phyloP scores from a whole-genome alignment of 257 asterid genomes.

The Euphrasia confusa region DNA sequence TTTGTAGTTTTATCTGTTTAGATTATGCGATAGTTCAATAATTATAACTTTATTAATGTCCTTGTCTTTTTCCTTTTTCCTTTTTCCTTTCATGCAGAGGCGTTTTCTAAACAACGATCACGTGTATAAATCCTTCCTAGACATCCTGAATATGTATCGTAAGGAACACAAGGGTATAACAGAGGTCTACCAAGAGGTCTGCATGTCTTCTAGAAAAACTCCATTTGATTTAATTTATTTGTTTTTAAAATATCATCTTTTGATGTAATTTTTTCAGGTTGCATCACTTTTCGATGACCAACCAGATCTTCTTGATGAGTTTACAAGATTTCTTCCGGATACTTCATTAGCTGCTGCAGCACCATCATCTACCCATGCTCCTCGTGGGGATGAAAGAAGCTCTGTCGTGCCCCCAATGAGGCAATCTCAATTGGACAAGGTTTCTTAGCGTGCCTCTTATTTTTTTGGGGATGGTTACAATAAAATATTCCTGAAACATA shows the following conservation, averaged over 20 bases:
- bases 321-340: slow-evolving; percentile 70
- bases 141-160: slow-evolving; percentile 64
- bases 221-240: background rate
- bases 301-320: slow-evolving; percentile 72
- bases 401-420: slow-evolving; percentile 53
- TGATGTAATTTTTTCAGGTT: slow-evolving; percentile 36
- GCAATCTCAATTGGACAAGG: slow-evolving; percentile 73
- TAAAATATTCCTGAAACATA: background rate
- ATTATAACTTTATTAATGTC: slow-evolving; percentile 9
- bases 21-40: slow-evolving; percentile 12
- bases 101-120: slow-evolving; percentile 63
- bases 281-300: slow-evolving; percentile 54
- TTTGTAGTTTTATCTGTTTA: slow-evolving; percentile 6
- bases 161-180: slow-evolving; percentile 62
- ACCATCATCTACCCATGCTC: slow-evolving; percentile 56
- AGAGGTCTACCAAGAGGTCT: slow-evolving; percentile 65
- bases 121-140: slow-evolving; percentile 63
- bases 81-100: slow-evolving; percentile 34
- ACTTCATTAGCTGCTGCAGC: slow-evolving; percentile 39
- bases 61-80: slow-evolving; percentile 8
- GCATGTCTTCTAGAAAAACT: slow-evolving; percentile 8
- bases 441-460: slow-evolving; percentile 23
- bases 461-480: background rate
- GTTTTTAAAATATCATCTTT: slow-evolving; percentile 4
- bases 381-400: slow-evolving; percentile 86